Base-by-base conservation (phyloP, 257 asterid genomes). In the Agastache rugosa region DNA sequence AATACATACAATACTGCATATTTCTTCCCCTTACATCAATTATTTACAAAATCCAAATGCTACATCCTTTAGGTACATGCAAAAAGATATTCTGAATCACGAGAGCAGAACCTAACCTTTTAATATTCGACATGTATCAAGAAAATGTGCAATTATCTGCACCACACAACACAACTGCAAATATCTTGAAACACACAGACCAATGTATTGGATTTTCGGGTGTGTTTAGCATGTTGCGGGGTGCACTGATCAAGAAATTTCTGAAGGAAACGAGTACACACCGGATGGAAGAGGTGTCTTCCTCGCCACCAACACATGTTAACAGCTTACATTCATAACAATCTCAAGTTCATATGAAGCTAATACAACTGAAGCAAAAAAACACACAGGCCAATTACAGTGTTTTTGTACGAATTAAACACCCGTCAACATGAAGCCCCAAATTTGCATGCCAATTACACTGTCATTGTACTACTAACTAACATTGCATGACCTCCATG, bases 401-500 rank as follows among this genome's bases (percentile, higher is more conserved):
- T n/a, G 27, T 9, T 10, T 5, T 20, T 17, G n/a, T 10, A 8
- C 17, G 10, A n/a, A 63, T 17, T 37, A 63, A 37, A 35, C 66
- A 10, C 12, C 65, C 65, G 4, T 61, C 25, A 31, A 16, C 67
- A 34, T 34, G 27, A 34, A 61, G 67, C 35, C 47, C 47, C 25
- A 31, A 17, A 17, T 17, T 37, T 4, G 23, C 37, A 72, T 44
- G 42, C 14, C 11, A 51, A 51, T 34, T 11, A 68, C 15, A 67
- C 8, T 7, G 20, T 15, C 27, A 44, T 48, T 39, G 51, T 10
- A 8, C 5, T 29, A 5, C 7, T 31, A 31, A 71, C 68, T 25
- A 42, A 72, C 16, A n/a, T 58, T 59, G 35, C 76, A 72, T 59
- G 56, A 47, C 3, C 37, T 69, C 74, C 20, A 17, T 31, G 51